Evolutionary conservation across 2,329 filamentous ascomycete species (phyloP).

Genomic region (Xylaria sp.): DNA sequence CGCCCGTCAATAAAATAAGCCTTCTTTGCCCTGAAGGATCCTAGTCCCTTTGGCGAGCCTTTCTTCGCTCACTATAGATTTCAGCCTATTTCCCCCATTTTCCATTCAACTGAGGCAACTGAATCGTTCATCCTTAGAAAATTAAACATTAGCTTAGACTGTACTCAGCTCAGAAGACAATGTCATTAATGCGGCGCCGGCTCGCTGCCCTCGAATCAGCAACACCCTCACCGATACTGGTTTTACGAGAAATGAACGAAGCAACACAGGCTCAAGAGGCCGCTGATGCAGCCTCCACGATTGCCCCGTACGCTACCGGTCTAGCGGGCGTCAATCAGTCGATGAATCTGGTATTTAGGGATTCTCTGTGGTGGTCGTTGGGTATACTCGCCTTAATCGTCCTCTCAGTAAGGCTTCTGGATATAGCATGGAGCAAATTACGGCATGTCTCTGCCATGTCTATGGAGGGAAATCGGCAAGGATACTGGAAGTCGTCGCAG

Average conservation of each 20-base stretch:
- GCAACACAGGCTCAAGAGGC: slow-evolving; percentile 30
- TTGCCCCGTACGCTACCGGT: slow-evolving; percentile 65
- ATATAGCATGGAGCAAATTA: slow-evolving; percentile 66
- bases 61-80: slow-evolving; percentile 44
- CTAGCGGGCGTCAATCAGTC: slow-evolving; percentile 71
- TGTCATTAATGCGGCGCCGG: slow-evolving; percentile 51
- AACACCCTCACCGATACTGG: slow-evolving; percentile 46
- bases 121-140: slow-evolving; percentile 26
- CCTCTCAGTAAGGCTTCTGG: slow-evolving; percentile 63
- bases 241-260: slow-evolving; percentile 44
- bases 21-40: slow-evolving; percentile 44
- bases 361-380: slow-evolving; percentile 70
- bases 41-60: slow-evolving; percentile 38
- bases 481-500: slow-evolving; percentile 69
- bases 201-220: slow-evolving; percentile 49
- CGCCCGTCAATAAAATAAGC: slow-evolving; percentile 33
- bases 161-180: slow-evolving; percentile 38
- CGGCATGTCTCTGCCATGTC: slow-evolving; percentile 71
- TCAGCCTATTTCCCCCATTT: slow-evolving; percentile 38
- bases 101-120: slow-evolving; percentile 33
- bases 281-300: slow-evolving; percentile 55
- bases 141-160: slow-evolving; percentile 25
- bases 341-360: slow-evolving; percentile 67
- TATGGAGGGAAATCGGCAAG: slow-evolving; percentile 62
- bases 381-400: slow-evolving; percentile 66